Evolutionary conservation across 768 basidiomycete genomes (phyloP), one percentile per base, ranked within the genome.

Genomic region (Leucocoprinus leucothites): DNA sequence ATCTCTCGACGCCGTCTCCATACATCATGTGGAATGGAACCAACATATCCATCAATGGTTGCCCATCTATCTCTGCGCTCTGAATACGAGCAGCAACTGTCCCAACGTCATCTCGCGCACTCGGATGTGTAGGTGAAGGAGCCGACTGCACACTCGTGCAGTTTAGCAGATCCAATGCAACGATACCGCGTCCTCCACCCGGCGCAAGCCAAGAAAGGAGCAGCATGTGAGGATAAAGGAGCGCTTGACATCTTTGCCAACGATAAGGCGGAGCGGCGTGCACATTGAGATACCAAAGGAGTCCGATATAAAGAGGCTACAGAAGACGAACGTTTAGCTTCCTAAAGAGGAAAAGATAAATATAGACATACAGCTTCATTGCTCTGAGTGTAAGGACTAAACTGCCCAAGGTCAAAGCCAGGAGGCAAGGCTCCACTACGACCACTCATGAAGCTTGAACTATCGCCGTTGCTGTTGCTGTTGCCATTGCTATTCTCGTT

Each of bases 11-110:
- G 1, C 94, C 94, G 66, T 97, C 94, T 9, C 81, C 79, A 65
- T 97, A 97, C 34, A 94, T 65, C 75, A 97, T 80, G 66, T 95
- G 93, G 71, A 97, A 96, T 0, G 94, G 94, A 54, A 91, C 91
- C 3, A 96, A 66, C 55, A 84, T 78, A 57, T 94, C 88, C 74
- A 87, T 74, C 57, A 91, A 66, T 53, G 76, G 71, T 62, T 75
- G 68, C 54, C 74, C 70, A 61, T 76, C 77, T 48, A 73, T 58
- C 64, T 64, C 77, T 22, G 72, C 69, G 51, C 77, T 81, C 65
- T 91, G 87, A 51, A 76, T 69, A 54, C 76, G 74, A 1, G 93
- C 94, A 13, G 94, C 92, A 24, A 88, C 76, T 7, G 89, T 92
- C 0, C 94, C 94, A 4, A 95, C 85, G 64, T 96, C 94, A 57